phyloP scores from a whole-genome alignment of 768 basidiomycete species.

The Trametes sanguinea region DNA sequence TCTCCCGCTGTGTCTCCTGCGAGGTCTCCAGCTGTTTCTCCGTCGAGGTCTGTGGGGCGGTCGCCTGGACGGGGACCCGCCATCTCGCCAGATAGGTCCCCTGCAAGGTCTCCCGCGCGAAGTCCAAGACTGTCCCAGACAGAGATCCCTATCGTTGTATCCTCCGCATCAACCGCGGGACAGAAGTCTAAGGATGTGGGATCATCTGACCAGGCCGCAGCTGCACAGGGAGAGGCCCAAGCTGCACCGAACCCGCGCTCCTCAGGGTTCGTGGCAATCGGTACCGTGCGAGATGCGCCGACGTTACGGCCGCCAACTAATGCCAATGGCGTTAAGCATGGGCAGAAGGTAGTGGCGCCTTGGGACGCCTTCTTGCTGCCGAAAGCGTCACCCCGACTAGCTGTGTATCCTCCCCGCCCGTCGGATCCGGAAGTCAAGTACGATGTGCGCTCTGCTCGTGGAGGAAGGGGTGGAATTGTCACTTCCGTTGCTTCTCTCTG shows the following conservation, averaged over 20 bases:
- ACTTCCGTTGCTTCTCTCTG: conserved; percentile 74
- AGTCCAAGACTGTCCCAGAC: conserved; percentile 5
- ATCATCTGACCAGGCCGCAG: neutral
- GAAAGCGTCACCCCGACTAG: conserved; percentile 20
- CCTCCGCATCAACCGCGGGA: neutral
- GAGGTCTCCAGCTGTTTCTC: neutral
- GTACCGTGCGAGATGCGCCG: conserved; percentile 43
- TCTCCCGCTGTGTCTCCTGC: neutral
- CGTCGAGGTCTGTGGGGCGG: neutral
- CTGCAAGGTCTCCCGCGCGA: neutral
- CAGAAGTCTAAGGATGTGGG: neutral
- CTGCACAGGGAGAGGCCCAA: conserved; percentile 3
- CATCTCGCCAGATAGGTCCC: neutral
- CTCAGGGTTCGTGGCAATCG: conserved; percentile 72
- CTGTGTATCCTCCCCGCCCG: conserved; percentile 28
- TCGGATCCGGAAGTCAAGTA: conserved; percentile 61
- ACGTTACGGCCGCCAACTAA: conserved; percentile 1
- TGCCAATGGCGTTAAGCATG: neutral
- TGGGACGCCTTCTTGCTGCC: conserved; percentile 14
- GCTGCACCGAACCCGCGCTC: conserved; percentile 69
- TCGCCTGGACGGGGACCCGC: neutral
- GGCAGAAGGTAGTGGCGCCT: neutral
- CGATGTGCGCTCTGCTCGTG: conserved; percentile 74
- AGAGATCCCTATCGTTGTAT: neutral
- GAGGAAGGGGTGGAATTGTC: conserved; percentile 75